Base-by-base conservation (phyloP, 1,139 yeast species). In the Blastobotrys niveus region DNA sequence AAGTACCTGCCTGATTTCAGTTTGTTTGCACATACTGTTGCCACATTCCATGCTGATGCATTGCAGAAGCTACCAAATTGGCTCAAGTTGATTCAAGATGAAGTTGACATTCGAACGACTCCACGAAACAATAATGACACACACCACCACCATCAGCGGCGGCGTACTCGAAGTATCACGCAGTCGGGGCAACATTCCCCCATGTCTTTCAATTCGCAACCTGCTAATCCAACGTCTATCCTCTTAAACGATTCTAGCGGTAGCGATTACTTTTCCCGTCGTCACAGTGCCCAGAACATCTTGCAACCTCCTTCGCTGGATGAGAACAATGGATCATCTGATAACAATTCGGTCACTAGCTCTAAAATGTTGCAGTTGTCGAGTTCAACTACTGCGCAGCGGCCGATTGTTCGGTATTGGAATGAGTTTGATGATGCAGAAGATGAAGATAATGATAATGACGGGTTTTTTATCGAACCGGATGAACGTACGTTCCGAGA, bases 381-480 rank as follows among this genome's bases (percentile, higher is more conserved):
- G 17, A 20, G 40, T 37, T 2, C 46, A 34, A 18, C 38, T 24
- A 8, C 32, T 21, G n/a, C 12, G 10, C 59, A 62, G 3, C 59
- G 64, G 50, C 68, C 63, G 39, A 61, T 66, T 39, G 64, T 70
- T 15, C 65, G 82, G 40, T 80, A 80, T 57, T 80, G 87, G 87
- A 80, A 80, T 57, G 87, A 80, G 60, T 80, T 80, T 58, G 87
- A 80, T 56, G 74, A 80, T 53, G 82, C 79, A 1, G 79, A 77
- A 30, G 79, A 73, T 22, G 72, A 66, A 25, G 68, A 60, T 18
- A 66, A 63, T 3, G 68, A 60, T 18, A 66, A 62, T 3, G 50
- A 46, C 17, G 60, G 53, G 14, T 64, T 65, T 56, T 59, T 61
- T 14, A 60, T 65, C 34, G 54, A 61, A 1, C 64, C 57, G 25